These are phyloP conservation scores for Lentinula lateritia DNA, from an alignment of 768 basidiomycete genomes.

Conservation along the genomic window DNA sequence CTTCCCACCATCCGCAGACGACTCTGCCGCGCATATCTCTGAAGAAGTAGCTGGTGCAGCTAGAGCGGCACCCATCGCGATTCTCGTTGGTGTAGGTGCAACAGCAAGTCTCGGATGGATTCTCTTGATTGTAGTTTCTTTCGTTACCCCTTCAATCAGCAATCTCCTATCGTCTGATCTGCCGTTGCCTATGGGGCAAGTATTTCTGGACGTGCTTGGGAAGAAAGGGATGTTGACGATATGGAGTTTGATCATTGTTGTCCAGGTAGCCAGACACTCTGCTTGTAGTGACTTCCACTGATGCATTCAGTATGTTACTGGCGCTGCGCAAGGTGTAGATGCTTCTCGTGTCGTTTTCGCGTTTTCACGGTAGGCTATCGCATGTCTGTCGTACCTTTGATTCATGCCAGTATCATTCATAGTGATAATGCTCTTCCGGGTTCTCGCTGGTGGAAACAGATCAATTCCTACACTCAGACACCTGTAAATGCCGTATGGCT, in stretches of 20 bases:
- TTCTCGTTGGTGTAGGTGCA: slow-evolving; percentile 54
- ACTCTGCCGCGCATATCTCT: slow-evolving; percentile 71
- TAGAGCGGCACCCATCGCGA: slow-evolving; percentile 62
- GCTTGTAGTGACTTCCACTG: not conserved
- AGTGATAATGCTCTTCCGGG: slow-evolving; percentile 71
- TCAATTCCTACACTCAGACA: slow-evolving; percentile 56
- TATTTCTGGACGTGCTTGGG: slow-evolving; percentile 60
- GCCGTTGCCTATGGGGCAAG: slow-evolving; percentile 68
- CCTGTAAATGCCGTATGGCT: slow-evolving; percentile 77
- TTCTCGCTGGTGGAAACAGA: slow-evolving; percentile 62
- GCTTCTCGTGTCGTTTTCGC: slow-evolving; percentile 74
- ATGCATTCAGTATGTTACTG: slow-evolving; percentile 48
- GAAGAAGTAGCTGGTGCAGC: slow-evolving; percentile 67
- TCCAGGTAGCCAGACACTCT: slow-evolving; percentile 25
- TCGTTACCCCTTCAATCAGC: slow-evolving; percentile 51
- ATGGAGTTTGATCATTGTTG: slow-evolving; percentile 67
- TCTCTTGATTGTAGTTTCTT: slow-evolving; percentile 60
- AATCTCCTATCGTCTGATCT: slow-evolving; percentile 42
- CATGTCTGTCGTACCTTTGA: not conserved
- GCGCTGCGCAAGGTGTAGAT: slow-evolving; percentile 70
- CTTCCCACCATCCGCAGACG: slow-evolving; percentile 30
- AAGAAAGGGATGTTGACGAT: slow-evolving; percentile 68
- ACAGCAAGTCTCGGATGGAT: slow-evolving; percentile 64
- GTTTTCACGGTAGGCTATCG: slow-evolving; percentile 38
- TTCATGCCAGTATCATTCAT: not conserved